Evolutionary conservation across 306 rosid species (phyloP), one percentile per base, ranked within the genome.

Genomic region (Pyrus bretschneideri): DNA sequence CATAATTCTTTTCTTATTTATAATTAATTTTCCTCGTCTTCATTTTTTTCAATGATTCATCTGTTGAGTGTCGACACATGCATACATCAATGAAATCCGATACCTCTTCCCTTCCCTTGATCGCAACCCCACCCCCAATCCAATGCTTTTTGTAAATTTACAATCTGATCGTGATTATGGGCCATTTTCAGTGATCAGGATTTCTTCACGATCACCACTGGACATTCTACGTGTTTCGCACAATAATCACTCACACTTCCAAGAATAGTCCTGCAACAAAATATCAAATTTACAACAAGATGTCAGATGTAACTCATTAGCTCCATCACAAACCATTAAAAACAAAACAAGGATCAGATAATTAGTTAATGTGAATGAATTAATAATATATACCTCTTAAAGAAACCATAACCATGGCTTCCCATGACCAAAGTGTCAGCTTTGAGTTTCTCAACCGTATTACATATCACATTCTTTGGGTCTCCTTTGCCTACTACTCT

Each of bases 221-320:
- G 96, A 72, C 98, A 93, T 49, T 82, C 82, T 11, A 85, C 98
- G 51, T 91, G 78, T 79, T 89, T 85, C 30, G 89, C 90, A 57
- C 98, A 89, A 80, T 91, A 70, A 67, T 89, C 93, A 70, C 98
- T 93, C 10, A 93, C 98, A 60, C 98, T 91, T 78, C 97, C 98
- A 49, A 88, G 88, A 33, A 93, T 80, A 58, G 92, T 86, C 89
- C 97, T 91, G 88, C 78, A 64, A 15, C 35, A 25, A 62, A 27
- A 13, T 14, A 1, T 27, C 38, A 62, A 29, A 25, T 27, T 62
- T 62, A 14, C 2, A 27, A 14, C 0, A 49, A 14, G 19, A 49
- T 49, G 3, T 14, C 54, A 49, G 19, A 49, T 49, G 19, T 14
- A 14, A 49, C 17, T 49, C 15, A 15, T 49, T 49, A 49, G 1